Percentiles rank a stretch among this genome's conserved stretches.
phyloP scores from a whole-genome alignment of 2,329 filamentous ascomycete genomes.

The Xylaria sp. region DNA sequence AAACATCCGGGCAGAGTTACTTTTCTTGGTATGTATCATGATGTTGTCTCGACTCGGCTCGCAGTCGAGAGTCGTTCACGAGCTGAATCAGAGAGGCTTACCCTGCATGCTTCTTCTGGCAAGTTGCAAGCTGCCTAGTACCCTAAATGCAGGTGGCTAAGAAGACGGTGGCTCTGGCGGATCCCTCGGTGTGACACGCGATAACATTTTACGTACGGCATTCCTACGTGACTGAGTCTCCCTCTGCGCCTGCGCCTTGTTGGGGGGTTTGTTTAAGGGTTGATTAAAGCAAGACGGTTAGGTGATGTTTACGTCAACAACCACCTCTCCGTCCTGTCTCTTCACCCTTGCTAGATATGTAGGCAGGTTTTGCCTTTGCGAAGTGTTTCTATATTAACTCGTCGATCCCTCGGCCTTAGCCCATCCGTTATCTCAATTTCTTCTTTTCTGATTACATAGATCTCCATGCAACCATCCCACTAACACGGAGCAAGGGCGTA shows the following conservation, averaged over 20 bases:
- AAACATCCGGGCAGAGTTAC: neutral
- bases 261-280: too few species aligned
- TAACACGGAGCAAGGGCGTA: neutral
- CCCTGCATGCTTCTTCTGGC: neutral
- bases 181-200: neutral
- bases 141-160: neutral
- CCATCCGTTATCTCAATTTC: neutral
- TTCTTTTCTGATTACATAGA: too few species aligned
- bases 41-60: too few species aligned
- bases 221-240: neutral
- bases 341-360: neutral
- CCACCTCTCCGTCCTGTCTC: neutral
- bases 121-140: neutral
- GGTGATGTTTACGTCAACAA: neutral
- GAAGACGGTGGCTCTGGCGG: neutral
- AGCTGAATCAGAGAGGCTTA: neutral
- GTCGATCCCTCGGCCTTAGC: neutral
- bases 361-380: too few species aligned
- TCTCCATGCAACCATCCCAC: neutral
- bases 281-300: neutral
- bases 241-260: too few species aligned
- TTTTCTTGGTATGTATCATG: neutral
- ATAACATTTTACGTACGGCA: neutral
- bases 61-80: too few species aligned
- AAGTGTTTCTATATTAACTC: too few species aligned